Base-by-base conservation (phyloP, 2,329 filamentous ascomycete genomes). In the Cytospora piceicola region DNA sequence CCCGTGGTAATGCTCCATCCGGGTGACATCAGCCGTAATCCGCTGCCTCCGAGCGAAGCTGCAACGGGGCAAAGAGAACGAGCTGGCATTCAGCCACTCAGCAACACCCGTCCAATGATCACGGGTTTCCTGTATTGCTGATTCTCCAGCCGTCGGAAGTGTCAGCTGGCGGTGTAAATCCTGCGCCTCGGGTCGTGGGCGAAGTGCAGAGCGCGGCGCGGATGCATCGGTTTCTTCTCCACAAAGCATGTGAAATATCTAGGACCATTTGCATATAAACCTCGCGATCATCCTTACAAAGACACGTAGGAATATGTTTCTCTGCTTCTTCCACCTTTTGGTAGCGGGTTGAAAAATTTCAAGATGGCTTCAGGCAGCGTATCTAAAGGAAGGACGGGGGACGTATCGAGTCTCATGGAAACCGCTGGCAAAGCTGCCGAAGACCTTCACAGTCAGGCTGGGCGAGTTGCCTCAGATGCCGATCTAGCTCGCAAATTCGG, bases 351-450 rank as follows among this genome's bases (percentile, higher is more conserved):
- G 46, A 8, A 9, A 57, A 39, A 42, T 20, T 20, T 32, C 14
- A 30, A 30, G 6, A 58, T 58, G 56, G 36, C 56, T 58, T 58
- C 56, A 27, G 36, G 56, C 34, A 27, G 27, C 24, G 24, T 24
- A 30, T 57, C 55, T 12, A 57, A 42, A 22, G 55, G 22, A 6
- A 32, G 34, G 32, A 14, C 29, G 12, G 24, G 29, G 34, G 32
- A 46, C 5, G 56, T 39, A 9, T 22, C n/a, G n/a, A 58, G n/a
- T 24, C 56, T 58, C 22, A 27, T 58, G 36, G 56, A 58, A 24
- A 58, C 49, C n/a, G 56, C 56, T 58, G 56, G 32, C n/a, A 58
- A 58, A 46, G 56, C 56, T 22, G 34, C 56, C 36, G 56, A 58
- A 20, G 56, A 58, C 27, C 36, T 58, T 14, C 56, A 39, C 4